phyloP scores from a whole-genome alignment of 495 filamentous ascomycete genomes.

The Evernia prunastri region DNA sequence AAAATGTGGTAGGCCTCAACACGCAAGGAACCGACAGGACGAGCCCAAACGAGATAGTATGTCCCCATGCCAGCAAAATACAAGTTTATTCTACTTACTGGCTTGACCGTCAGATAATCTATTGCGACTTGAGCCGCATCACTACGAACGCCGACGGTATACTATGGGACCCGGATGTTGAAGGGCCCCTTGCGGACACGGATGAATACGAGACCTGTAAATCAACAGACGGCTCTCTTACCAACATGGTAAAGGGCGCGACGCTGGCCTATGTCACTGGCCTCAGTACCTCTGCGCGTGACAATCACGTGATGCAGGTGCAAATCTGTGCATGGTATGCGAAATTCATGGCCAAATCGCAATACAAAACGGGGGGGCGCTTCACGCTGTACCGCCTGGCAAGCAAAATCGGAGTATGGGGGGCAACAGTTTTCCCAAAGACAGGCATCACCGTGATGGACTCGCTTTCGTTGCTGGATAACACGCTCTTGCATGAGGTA shows the following conservation, averaged over 20 bases:
- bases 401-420: not conserved
- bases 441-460: not conserved
- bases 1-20: not conserved
- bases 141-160: not conserved
- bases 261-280: not conserved
- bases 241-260: not conserved
- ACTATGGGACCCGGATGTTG: not conserved
- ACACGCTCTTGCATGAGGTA: conserved; percentile 1
- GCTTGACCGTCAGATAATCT: not conserved
- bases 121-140: not conserved
- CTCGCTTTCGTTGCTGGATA: conserved; percentile 1
- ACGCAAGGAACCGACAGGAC: not conserved
- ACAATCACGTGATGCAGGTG: not conserved
- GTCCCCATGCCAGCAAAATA: not conserved
- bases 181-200: not conserved
- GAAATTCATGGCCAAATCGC: not conserved
- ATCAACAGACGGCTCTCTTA: not conserved
- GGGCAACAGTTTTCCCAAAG: not conserved
- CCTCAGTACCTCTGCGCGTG: not conserved
- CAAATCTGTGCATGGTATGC: not conserved
- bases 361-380: not conserved
- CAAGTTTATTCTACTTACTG: not conserved
- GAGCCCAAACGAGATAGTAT: not conserved
- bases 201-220: not conserved
- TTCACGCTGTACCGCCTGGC: not conserved